Percentiles rank a stretch among this genome's conserved stretches.
phyloP scores from a whole-genome alignment of 768 basidiomycete genomes.

The Baorangia bicolor region DNA sequence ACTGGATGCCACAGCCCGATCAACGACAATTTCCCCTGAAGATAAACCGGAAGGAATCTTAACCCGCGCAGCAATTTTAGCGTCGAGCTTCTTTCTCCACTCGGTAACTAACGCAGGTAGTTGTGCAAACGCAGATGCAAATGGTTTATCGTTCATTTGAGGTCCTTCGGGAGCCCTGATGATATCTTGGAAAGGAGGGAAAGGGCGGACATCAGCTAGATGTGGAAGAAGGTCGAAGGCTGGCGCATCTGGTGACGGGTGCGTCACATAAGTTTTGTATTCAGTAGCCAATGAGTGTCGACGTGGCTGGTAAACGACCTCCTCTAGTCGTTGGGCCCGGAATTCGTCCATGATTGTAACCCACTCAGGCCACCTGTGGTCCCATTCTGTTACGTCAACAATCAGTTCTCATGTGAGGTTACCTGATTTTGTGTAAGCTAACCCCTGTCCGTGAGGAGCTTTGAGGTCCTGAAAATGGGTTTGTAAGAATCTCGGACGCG shows the following conservation, averaged over 20 bases:
- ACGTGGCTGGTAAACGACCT: not conserved
- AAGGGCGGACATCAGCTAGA: not conserved
- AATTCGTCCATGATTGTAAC: not conserved
- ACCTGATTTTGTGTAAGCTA: not conserved
- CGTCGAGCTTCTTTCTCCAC: slow-evolving; percentile 9
- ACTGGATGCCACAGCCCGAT: not conserved
- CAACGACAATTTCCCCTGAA: not conserved
- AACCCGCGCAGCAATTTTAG: slow-evolving; percentile 4
- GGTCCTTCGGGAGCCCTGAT: not conserved
- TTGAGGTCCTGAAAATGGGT: not conserved
- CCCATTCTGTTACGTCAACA: not conserved
- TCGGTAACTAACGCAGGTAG: not conserved
- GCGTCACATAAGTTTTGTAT: not conserved
- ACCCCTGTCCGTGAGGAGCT: not conserved
- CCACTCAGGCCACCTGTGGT: not conserved
- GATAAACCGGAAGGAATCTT: not conserved
- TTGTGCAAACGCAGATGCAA: slow-evolving; percentile 8
- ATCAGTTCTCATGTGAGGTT: not conserved
- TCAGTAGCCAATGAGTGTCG: not conserved
- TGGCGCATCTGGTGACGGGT: not conserved
- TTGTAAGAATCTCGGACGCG: not conserved
- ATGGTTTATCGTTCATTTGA: not conserved
- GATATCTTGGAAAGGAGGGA: not conserved
- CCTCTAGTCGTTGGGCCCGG: not conserved
- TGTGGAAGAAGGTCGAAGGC: not conserved